phyloP scores from a whole-genome alignment of 768 basidiomycete genomes.

The Boletus pseudopeckii region DNA sequence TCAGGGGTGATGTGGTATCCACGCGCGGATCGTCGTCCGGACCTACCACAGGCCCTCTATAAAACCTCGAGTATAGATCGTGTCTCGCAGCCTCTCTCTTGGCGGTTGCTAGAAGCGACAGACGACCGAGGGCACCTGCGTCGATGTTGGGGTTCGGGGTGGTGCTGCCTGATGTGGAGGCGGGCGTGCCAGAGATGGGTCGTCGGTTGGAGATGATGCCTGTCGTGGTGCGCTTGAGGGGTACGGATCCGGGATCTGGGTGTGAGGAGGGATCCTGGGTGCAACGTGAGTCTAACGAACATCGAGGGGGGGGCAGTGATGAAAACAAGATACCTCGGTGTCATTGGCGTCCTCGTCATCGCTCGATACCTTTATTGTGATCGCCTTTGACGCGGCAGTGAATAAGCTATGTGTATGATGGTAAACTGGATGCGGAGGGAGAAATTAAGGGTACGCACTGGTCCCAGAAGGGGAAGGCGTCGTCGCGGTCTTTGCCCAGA shows the following conservation, averaged over 20 bases:
- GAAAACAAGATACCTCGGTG: slow-evolving; percentile 3
- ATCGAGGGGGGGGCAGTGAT: no score
- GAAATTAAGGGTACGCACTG: slow-evolving; percentile 57
- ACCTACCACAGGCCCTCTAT: slow-evolving; percentile 68
- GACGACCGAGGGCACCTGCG: slow-evolving; percentile 19
- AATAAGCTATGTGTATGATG: slow-evolving; percentile 46
- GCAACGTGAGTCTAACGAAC: not conserved
- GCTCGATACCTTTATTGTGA: slow-evolving; percentile 63
- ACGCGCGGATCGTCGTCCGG: slow-evolving; percentile 33
- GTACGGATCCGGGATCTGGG: slow-evolving; percentile 12
- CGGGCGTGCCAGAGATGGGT: slow-evolving; percentile 49
- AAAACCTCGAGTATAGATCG: slow-evolving; percentile 77
- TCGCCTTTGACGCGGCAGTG: slow-evolving; percentile 76
- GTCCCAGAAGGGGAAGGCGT: slow-evolving; percentile 98
- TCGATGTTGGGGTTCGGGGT: slow-evolving; percentile 34
- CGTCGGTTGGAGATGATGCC: slow-evolving; percentile 75
- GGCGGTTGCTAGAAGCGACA: slow-evolving; percentile 57
- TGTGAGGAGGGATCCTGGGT: slow-evolving; percentile 15
- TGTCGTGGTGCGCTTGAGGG: slow-evolving; percentile 60
- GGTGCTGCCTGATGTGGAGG: slow-evolving; percentile 41
- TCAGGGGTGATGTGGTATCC: not conserved
- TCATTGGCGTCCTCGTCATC: slow-evolving; percentile 47
- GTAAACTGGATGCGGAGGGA: not conserved
- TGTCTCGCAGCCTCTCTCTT: slow-evolving; percentile 77
- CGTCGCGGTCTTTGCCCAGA: slow-evolving; percentile 89